phyloP scores from a whole-genome alignment of 805 yeast genomes.

The Sugiyamaella boreocaroliniensis region DNA sequence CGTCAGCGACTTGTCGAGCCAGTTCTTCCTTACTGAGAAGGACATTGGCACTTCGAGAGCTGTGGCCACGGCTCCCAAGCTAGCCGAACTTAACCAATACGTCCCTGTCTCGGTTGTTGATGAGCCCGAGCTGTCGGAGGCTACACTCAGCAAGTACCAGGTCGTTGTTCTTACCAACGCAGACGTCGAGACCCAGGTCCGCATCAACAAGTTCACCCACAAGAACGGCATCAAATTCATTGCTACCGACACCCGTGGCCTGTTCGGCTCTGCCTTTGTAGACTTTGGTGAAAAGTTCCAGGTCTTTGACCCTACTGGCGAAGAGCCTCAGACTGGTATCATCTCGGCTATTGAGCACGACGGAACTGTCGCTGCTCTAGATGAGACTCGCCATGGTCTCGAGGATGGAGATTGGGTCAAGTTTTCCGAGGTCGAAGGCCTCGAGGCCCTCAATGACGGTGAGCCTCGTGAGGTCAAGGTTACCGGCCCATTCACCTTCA shows the following conservation, averaged over 20 bases:
- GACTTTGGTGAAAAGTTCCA: conserved; percentile 82
- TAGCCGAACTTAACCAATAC: conserved; percentile 81
- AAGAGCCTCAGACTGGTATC: conserved; percentile 81
- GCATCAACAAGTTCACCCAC: conserved; percentile 71
- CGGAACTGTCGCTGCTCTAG: conserved; percentile 91
- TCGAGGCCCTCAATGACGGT: conserved; percentile 68
- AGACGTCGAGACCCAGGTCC: conserved; percentile 64
- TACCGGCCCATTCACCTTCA: conserved; percentile 91
- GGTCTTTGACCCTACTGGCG: conserved; percentile 82
- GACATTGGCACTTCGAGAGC: conserved; percentile 83
- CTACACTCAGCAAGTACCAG: conserved; percentile 53
- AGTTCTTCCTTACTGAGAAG: conserved; percentile 64
- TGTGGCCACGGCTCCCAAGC: conserved; percentile 52
- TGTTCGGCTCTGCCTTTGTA: conserved; percentile 82
- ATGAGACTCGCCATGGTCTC: conserved; percentile 86
- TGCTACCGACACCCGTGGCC: conserved; percentile 74
- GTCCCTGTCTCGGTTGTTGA: conserved; percentile 72
- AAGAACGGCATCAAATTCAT: conserved; percentile 68
- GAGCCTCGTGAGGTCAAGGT: conserved; percentile 70
- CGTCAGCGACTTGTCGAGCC: conserved; percentile 75
- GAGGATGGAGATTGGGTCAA: conserved; percentile 89
- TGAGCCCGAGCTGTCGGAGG: conserved; percentile 44
- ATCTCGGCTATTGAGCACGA: conserved; percentile 80
- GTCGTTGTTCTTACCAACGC: conserved; percentile 79
- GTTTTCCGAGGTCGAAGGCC: conserved; percentile 79